Conservation (phyloP, 495 filamentous ascomycete genomes). For the Podospora pseudoanserina region DNA sequence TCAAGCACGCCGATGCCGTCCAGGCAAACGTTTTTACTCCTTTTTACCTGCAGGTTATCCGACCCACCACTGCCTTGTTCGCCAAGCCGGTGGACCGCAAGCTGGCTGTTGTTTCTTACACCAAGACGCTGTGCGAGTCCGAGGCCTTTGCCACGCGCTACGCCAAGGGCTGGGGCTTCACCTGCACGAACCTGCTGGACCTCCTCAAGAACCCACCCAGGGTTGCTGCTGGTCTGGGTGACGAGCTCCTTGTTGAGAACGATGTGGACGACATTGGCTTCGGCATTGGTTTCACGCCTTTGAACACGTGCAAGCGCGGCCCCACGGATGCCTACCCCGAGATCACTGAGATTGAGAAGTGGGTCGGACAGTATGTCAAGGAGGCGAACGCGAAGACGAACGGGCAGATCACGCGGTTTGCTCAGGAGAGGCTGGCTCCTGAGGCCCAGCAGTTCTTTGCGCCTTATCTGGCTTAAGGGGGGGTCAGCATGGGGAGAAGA, state of each 20-base stretch:
- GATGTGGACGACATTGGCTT: conserved; percentile 94
- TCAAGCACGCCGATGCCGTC: conserved; percentile 72
- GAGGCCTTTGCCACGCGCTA: conserved; percentile 69
- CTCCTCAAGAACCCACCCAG: conserved; percentile 82
- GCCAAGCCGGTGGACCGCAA: conserved; percentile 85
- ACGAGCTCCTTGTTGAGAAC: conserved; percentile 74
- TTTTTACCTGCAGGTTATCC: conserved; percentile 78
- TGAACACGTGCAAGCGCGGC: conserved; percentile 76
- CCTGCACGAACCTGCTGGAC: conserved; percentile 78
- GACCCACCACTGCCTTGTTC: conserved; percentile 85
- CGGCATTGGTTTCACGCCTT: conserved; percentile 84
- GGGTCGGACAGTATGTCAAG: conserved; percentile 72
- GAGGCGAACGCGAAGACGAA: conserved; percentile 42
- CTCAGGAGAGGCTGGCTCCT: conserved; percentile 36
- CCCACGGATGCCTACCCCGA: conserved; percentile 75
- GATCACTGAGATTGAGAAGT: conserved; percentile 70
- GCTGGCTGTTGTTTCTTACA: conserved; percentile 84
- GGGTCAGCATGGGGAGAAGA: not conserved
- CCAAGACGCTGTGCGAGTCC: conserved; percentile 82
- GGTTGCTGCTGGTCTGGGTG: conserved; percentile 55
- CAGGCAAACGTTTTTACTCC: conserved; percentile 77
- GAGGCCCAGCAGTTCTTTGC: conserved; percentile 41
- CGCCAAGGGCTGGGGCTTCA: conserved; percentile 85
- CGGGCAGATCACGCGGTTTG: conserved; percentile 38
- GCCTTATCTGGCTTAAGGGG: conserved; percentile 37